Base-by-base conservation (phyloP, 225 moss, liverwort and hornwort genomes). In the Pseudoscleropodium purum region DNA sequence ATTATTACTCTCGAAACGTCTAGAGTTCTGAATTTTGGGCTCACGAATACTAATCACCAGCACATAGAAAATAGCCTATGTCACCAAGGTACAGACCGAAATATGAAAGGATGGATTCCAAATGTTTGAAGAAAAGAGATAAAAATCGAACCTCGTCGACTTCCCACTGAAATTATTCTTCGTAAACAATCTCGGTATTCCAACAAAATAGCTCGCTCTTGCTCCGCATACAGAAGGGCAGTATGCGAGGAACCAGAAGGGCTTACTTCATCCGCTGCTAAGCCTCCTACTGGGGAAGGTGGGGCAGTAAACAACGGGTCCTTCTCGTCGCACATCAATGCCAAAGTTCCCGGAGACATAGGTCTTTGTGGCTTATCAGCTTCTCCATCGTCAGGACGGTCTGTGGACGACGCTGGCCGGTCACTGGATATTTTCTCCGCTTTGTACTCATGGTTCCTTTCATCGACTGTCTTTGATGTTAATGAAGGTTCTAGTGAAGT, bases 251-350 rank as follows among this genome's bases (percentile, higher is more conserved):
- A 90, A 56, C 88, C 84, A 29, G 88, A 77, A 64, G 91, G 70
- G 87, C 90, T 90, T 67, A 82, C 79, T 81, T 89, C 93, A 63
- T 90, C 91, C 61, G 86, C 73, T 66, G 90, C 91, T 51, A 87
- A 68, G 52, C 93, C 93, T 72, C 89, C 93, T 62, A 92, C 86
- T 72, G 94, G 93, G 73, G 94, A 94, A 86, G 93, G 90, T 34
- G 94, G 93, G 24, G 91, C 95, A 70, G 95, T 92, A 78, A 95
- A 94, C 86, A 95, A 86, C 43, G 95, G 91, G 69, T 95, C 94
- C 83, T 95, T 93, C 85, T 95, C 94, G 85, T 95, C 95, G 68
- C 94, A 95, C 95, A 95, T 95, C 89, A 95, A 92, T 79, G 95
- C 94, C 75, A 95, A 68, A 41, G 95, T 95, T 88, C 95, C 94